Base-by-base conservation (phyloP, 306 rosid genomes). In the Quercus alba region DNA sequence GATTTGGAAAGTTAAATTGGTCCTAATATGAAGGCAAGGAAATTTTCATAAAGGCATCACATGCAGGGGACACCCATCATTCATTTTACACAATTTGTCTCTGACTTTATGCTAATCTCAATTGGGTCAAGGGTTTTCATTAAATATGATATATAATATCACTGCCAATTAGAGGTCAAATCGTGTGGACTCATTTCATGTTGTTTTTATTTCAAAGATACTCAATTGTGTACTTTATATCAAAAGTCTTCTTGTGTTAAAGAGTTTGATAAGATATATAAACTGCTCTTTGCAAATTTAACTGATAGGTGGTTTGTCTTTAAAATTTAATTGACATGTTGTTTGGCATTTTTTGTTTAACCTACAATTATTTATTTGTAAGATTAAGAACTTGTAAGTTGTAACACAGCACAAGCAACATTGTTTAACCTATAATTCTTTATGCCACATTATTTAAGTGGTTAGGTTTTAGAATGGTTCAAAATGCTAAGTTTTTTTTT, bases 51-150 rank as follows among this genome's bases (percentile, higher is more conserved):
- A 75, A 54, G 79, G 72, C 72, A 67, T 71, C 81, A 77, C 84
- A 82, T 73, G 78, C 81, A 75, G 75, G 75, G 78, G 46, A 59
- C 74, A 72, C 57, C 68, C 84, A 79, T 86, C 77, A 83, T 80
- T 83, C 78, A 55, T 17, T 69, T 58, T 72, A 61, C 57, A 52
- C 49, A 35, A n/a, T 52, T 18, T 9, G 13, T 59, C 44, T 55
- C 6, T 17, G 49, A 18, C 74, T 70, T 57, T 35, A 5, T 6
- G 12, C 4, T 28, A 1, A 19, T 12, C 25, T 11, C 28, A 28
- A 2, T 23, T 4, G 17, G 41, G 41, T 35, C 15, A 18, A 2
- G 64, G 9, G 70, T 63, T 63, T 63, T 63, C 41, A 11, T 4
- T 7, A 2, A 13, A 56, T 19, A 18, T 4, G 17, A 2, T 11